These are phyloP conservation scores for Magnolia kwangsiensis DNA, from an alignment of 164 flowering plant species.

Conservation along the genomic window DNA sequence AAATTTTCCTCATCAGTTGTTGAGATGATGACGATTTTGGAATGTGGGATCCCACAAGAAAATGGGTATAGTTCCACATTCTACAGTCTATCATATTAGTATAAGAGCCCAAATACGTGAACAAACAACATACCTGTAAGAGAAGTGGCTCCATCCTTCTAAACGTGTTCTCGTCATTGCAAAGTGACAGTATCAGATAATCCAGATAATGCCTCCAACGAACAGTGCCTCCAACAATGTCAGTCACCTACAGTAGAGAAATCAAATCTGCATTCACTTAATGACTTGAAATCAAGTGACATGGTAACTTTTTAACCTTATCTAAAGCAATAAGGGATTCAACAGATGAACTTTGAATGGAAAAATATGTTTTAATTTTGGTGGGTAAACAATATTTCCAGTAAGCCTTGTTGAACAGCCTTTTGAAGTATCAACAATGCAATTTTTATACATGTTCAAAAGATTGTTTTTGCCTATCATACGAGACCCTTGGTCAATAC, in stretches of 20 bases:
- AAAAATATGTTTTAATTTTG: not conserved
- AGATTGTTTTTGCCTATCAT: no score
- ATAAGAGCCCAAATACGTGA: not conserved
- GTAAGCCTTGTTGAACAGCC: no score
- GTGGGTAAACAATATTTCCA: no score
- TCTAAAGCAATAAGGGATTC: not conserved
- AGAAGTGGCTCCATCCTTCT: conserved; percentile 86
- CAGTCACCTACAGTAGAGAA: conserved; percentile 59
- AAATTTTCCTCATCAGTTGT: no score
- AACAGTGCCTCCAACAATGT: conserved; percentile 77
- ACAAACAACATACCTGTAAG: conserved; percentile 51
- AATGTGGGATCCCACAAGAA: no score
- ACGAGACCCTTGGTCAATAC: no score
- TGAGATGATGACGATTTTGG: no score
- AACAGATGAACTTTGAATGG: not conserved
- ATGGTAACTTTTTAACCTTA: not conserved
- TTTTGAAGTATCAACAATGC: no score
- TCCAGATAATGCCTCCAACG: conserved; percentile 94
- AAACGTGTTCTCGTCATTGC: conserved; percentile 50
- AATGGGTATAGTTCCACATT: not conserved
- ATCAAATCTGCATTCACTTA: not conserved
- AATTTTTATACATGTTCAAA: no score
- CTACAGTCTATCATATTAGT: not conserved
- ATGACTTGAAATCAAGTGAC: not conserved
- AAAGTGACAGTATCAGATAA: conserved; percentile 66